These are phyloP conservation scores for Sporothrix mexicana DNA, from an alignment of 2,329 filamentous ascomycete species.

Conservation along the genomic window DNA sequence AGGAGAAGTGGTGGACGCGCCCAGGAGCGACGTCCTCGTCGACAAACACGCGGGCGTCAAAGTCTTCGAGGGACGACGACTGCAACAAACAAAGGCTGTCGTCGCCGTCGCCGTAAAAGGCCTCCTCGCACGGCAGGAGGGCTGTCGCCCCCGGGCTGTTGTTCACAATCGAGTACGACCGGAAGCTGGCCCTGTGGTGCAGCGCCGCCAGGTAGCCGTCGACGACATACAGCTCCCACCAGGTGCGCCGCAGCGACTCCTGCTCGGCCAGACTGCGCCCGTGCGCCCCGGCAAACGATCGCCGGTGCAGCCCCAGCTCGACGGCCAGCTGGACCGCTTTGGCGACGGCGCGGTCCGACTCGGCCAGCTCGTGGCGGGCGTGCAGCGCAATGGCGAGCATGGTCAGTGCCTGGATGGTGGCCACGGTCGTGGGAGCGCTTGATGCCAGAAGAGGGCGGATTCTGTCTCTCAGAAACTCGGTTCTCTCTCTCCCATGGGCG, in stretches of 20 bases:
- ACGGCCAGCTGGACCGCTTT: constrained; percentile 20
- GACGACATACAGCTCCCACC: constrained; percentile 33
- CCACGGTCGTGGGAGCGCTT: neutral
- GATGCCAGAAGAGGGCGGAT: no score
- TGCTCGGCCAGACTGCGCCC: neutral
- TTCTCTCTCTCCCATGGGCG: no score
- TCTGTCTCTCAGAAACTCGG: no score
- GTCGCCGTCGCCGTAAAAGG: neutral
- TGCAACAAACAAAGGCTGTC: neutral
- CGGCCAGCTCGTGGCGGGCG: constrained; percentile 26
- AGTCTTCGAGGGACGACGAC: constrained; percentile 4
- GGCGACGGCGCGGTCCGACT: neutral
- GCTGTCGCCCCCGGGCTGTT: neutral
- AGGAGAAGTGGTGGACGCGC: constrained; percentile 57
- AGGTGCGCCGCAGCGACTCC: constrained; percentile 30
- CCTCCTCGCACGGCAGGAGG: constrained; percentile 20
- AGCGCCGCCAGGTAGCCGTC: constrained; percentile 27
- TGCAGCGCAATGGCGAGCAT: constrained; percentile 26
- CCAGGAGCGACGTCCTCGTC: constrained; percentile 39
- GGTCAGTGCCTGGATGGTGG: constrained; percentile 22
- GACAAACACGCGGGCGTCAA: constrained; percentile 25
- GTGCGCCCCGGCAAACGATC: neutral
- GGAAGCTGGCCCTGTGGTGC: constrained; percentile 14
- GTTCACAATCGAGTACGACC: neutral
- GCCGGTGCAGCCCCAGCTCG: constrained; percentile 25